phyloP scores from a whole-genome alignment of 1,284 basidiomycete genomes.

The Fomitopsis schrenkii region DNA sequence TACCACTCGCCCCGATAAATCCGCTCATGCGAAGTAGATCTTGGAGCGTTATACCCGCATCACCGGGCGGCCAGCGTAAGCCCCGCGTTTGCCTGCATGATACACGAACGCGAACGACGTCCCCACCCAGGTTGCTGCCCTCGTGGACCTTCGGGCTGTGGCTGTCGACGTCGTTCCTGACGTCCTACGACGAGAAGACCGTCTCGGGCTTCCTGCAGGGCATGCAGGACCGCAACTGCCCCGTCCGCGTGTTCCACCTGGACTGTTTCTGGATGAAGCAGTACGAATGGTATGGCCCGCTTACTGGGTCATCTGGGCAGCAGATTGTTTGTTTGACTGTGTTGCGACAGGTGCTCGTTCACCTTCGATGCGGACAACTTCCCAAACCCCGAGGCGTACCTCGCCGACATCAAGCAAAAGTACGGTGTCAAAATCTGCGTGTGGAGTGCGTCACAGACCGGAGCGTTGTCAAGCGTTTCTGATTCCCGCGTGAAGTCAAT shows the following conservation, averaged over 20 bases:
- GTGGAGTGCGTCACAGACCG: constrained; percentile 50
- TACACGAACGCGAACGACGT: not conserved
- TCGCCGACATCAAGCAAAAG: constrained; percentile 62
- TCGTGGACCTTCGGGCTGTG: constrained; percentile 75
- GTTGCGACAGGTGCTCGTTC: constrained; percentile 61
- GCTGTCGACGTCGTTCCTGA: constrained; percentile 76
- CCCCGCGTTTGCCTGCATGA: not conserved
- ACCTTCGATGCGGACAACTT: constrained; percentile 75
- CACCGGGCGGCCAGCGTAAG: constrained; percentile 60
- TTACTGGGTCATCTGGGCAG: not conserved
- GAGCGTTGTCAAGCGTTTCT: not conserved
- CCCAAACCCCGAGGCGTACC: constrained; percentile 66
- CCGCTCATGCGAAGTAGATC: constrained; percentile 34
- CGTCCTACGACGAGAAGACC: constrained; percentile 62
- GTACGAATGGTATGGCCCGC: constrained; percentile 53
- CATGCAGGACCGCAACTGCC: constrained; percentile 64
- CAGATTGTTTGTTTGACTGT: not conserved
- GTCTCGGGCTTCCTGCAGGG: constrained; percentile 68
- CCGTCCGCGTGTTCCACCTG: constrained; percentile 74
- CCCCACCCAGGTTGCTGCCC: constrained; percentile 48
- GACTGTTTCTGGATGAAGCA: constrained; percentile 84
- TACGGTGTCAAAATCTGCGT: constrained; percentile 72
- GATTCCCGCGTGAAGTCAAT: constrained; percentile 41
- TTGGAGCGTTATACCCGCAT: constrained; percentile 60
- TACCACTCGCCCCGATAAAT: not conserved